Percentiles rank a stretch among this genome's conserved stretches.
These are phyloP conservation scores for Ocimum tenuiflorum DNA, from an alignment of 257 asterid genomes.

Conservation along the genomic window DNA sequence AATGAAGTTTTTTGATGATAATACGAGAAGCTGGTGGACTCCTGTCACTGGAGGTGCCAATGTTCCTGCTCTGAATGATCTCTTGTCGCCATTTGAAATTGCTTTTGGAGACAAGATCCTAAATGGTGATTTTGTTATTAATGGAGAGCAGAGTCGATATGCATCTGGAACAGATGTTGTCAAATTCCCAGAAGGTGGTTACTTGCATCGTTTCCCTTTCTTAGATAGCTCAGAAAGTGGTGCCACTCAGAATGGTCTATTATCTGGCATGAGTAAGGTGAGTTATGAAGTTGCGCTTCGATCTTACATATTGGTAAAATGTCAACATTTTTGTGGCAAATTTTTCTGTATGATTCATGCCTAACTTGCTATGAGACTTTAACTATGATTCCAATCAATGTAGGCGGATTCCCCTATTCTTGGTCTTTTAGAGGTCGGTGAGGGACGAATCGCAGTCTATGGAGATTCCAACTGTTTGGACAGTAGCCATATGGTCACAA, in stretches of 20 bases:
- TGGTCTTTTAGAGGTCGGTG: constrained; percentile 70
- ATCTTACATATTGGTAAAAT: constrained; percentile 3
- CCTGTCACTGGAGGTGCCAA: constrained; percentile 97
- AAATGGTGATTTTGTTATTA: constrained; percentile 84
- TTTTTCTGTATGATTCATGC: neutral
- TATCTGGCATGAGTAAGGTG: constrained; percentile 86
- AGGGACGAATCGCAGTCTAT: constrained; percentile 73
- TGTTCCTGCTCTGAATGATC: constrained; percentile 90
- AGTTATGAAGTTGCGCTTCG: constrained; percentile 18
- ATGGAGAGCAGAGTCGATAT: constrained; percentile 88
- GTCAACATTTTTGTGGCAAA: neutral
- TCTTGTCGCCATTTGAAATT: constrained; percentile 85
- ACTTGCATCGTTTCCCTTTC: constrained; percentile 90
- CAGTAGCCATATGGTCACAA: constrained; percentile 98
- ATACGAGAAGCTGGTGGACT: constrained; percentile 99
- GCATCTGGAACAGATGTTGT: constrained; percentile 93
- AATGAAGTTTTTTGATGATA: constrained; percentile 96
- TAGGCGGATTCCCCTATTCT: constrained; percentile 95
- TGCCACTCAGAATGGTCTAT: constrained; percentile 76
- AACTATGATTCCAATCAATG: constrained; percentile 19
- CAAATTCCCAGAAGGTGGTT: constrained; percentile 89
- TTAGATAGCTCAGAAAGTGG: constrained; percentile 97
- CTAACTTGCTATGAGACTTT: constrained; percentile 1
- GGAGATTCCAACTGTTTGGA: constrained; percentile 99
- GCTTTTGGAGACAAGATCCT: constrained; percentile 97